Conservation (phyloP, 2,329 filamentous ascomycete genomes). For the Aspergillus fijiensis region DNA sequence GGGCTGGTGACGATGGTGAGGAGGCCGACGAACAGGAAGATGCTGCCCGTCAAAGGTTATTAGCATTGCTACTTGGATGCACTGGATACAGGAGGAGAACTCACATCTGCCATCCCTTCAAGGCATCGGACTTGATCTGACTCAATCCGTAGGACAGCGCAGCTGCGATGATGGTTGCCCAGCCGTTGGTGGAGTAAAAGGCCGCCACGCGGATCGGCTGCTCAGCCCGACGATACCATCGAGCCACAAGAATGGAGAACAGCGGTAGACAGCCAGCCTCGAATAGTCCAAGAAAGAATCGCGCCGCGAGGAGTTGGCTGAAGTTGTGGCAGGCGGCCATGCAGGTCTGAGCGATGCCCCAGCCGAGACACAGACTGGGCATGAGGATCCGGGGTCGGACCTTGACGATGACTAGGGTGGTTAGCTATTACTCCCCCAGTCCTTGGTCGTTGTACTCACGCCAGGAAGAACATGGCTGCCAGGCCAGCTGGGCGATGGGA, state of each 20-base stretch:
- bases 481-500: slow-evolving; percentile 60
- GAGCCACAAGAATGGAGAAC: slow-evolving; percentile 47
- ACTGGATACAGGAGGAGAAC: slow-evolving; percentile 2
- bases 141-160: slow-evolving; percentile 58
- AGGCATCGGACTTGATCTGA: slow-evolving; percentile 48
- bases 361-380: slow-evolving; percentile 50
- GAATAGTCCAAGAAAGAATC: slow-evolving; percentile 55
- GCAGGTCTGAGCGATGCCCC: slow-evolving; percentile 50
- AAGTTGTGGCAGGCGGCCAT: slow-evolving; percentile 52
- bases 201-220: slow-evolving; percentile 63
- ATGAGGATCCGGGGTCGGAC: slow-evolving; percentile 61
- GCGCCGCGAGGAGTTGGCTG: slow-evolving; percentile 46
- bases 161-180: slow-evolving; percentile 58
- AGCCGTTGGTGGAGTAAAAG: slow-evolving; percentile 66
- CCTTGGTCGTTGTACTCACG: slow-evolving; percentile 8
- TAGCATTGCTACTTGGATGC: not conserved
- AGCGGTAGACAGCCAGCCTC: slow-evolving; percentile 53
- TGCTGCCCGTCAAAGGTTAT: slow-evolving; percentile 27
- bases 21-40: slow-evolving; percentile 63
- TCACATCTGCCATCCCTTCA: slow-evolving; percentile 54
- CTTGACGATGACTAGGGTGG: slow-evolving; percentile 53
- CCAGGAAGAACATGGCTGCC: slow-evolving; percentile 60
- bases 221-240: slow-evolving; percentile 54
- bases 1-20: slow-evolving; percentile 60
- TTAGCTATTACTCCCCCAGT: not conserved